phyloP scores from a whole-genome alignment of 305 asterid genomes.

The Fraxinus xanthoxyloides region DNA sequence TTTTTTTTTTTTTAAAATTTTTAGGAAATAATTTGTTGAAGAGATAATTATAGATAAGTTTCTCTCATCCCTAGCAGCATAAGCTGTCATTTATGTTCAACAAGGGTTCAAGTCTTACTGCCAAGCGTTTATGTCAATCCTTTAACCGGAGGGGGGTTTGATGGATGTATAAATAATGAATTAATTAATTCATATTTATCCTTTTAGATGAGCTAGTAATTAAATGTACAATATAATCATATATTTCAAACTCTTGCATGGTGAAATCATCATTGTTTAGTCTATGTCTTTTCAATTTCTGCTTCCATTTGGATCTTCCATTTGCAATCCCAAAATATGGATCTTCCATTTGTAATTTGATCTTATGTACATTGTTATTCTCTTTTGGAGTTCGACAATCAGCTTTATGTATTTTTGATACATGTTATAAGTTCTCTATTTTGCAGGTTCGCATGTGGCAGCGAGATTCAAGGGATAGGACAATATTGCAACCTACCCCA shows the following conservation, averaged over 20 bases:
- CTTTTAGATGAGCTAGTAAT: neutral
- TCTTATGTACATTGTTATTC: neutral
- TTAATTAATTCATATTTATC: neutral
- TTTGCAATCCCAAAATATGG: slow-evolving; percentile 12
- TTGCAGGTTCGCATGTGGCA: slow-evolving; percentile 93
- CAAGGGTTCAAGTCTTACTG: neutral
- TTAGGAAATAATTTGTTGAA: neutral
- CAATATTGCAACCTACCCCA: slow-evolving; percentile 86
- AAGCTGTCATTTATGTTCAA: neutral
- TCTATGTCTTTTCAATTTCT: slow-evolving; percentile 7
- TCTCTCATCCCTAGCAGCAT: neutral
- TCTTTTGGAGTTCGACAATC: slow-evolving; percentile 3
- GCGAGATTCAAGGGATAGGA: slow-evolving; percentile 86
- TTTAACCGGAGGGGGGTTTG: neutral
- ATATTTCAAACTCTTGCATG: neutral
- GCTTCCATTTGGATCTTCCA: slow-evolving; percentile 14
- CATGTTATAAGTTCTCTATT: slow-evolving; percentile 17
- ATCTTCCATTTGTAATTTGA: slow-evolving; percentile 14
- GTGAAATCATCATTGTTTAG: neutral
- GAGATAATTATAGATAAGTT: neutral
- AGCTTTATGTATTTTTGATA: neutral
- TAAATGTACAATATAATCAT: neutral
- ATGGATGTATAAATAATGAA: neutral
- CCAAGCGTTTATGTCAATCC: neutral
- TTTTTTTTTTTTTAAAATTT: neutral